These are phyloP conservation scores for Stemphylium beticola DNA, from an alignment of 2,329 filamentous ascomycete genomes.

Conservation along the genomic window DNA sequence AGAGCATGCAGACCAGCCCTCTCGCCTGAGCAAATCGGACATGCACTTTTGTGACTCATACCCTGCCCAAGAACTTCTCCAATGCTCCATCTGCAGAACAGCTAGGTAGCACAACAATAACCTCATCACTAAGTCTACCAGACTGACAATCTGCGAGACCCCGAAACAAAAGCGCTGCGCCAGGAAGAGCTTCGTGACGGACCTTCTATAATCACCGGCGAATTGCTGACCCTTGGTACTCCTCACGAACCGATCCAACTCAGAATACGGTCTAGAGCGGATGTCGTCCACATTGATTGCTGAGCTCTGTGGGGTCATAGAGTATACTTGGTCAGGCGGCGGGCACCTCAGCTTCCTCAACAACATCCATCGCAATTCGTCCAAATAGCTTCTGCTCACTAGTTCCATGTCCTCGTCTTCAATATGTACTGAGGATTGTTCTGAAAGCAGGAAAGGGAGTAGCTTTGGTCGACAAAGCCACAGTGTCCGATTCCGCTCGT, in stretches of 20 bases:
- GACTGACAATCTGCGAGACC: constrained; percentile 58
- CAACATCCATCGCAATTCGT: constrained; percentile 46
- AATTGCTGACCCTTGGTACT: constrained; percentile 12
- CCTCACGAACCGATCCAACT: constrained; percentile 50
- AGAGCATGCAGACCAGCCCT: constrained; percentile 3
- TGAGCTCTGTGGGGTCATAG: constrained; percentile 23
- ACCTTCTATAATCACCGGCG: constrained; percentile 45
- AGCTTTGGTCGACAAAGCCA: constrained; percentile 63
- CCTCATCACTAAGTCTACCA: constrained; percentile 74
- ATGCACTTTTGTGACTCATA: constrained; percentile 1
- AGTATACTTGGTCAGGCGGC: constrained; percentile 49
- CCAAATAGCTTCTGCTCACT: constrained; percentile 19
- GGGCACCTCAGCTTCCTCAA: constrained; percentile 50
- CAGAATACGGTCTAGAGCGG: constrained; percentile 45
- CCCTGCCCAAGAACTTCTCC: background rate
- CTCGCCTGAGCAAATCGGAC: background rate
- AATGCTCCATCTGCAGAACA: constrained; percentile 28
- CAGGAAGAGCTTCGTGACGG: constrained; percentile 50
- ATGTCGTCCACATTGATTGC: constrained; percentile 44
- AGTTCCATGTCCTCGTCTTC: background rate
- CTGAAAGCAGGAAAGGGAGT: constrained; percentile 45
- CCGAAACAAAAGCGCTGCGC: constrained; percentile 50
- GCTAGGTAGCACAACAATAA: constrained; percentile 58
- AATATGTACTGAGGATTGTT: constrained; percentile 46
- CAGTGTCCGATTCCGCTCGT: constrained; percentile 64